A percentile compares a stretch with the other conserved stretches of the same genome.
Conservation (phyloP, 768 basidiomycete genomes). For the Paxillus involutus region DNA sequence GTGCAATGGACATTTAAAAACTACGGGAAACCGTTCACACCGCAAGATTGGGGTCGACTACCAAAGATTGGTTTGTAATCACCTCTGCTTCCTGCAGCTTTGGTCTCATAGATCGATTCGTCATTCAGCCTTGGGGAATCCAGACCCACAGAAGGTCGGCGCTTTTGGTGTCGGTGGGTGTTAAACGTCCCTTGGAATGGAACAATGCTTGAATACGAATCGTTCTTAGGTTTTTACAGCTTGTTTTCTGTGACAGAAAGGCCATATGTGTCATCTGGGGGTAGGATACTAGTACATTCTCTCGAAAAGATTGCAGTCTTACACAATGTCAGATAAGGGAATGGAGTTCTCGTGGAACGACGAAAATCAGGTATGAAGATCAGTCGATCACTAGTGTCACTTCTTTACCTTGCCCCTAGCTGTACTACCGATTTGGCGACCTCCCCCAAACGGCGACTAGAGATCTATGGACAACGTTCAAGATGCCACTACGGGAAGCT, state of each 20-base stretch:
- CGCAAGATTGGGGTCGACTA: conserved; percentile 85
- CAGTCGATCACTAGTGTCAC: neutral
- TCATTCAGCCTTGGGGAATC: conserved; percentile 83
- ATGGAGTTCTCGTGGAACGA: conserved; percentile 96
- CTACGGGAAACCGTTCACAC: conserved; percentile 79
- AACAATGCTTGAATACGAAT: neutral
- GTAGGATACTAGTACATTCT: conserved; percentile 30
- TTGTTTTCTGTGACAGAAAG: conserved; percentile 82
- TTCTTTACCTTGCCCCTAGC: conserved; percentile 35
- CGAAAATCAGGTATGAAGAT: conserved; percentile 63
- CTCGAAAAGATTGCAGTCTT: conserved; percentile 18
- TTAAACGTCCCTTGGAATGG: neutral
- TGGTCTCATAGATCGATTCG: neutral
- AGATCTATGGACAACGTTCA: conserved; percentile 77
- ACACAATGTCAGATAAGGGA: conserved; percentile 57
- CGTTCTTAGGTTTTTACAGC: conserved; percentile 62
- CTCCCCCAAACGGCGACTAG: conserved; percentile 39
- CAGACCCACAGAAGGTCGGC: conserved; percentile 92
- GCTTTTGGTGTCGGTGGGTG: conserved; percentile 83
- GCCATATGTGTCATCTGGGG: conserved; percentile 74
- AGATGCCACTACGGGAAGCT: conserved; percentile 79
- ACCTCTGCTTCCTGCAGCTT: neutral
- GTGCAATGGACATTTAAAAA: conserved; percentile 86
- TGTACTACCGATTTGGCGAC: conserved; percentile 74
- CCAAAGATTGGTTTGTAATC: conserved; percentile 76